phyloP scores from a whole-genome alignment of 306 rosid genomes.

The Begonia loranthoides region DNA sequence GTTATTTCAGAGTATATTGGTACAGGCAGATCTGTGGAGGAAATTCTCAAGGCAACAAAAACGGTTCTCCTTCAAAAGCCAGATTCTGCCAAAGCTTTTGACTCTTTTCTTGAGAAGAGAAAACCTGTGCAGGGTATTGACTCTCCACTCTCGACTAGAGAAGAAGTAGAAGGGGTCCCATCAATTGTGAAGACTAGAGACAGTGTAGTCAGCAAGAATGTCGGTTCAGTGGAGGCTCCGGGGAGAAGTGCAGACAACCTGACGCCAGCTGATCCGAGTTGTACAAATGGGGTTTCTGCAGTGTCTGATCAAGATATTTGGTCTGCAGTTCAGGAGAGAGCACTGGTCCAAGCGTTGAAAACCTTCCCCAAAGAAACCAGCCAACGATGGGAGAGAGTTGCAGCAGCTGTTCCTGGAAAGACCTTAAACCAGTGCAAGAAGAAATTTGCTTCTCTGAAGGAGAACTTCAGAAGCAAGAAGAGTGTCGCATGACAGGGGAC shows the following conservation, averaged over 20 bases:
- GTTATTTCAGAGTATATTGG: constrained; percentile 94
- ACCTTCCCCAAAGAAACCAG: constrained; percentile 80
- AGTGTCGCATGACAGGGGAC: constrained; percentile 2
- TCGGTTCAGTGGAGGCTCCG: constrained; percentile 15
- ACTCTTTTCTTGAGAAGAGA: constrained; percentile 89
- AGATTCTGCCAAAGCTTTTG: constrained; percentile 81
- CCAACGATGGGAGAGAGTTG: constrained; percentile 93
- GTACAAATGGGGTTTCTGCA: constrained; percentile 39
- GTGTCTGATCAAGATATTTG: constrained; percentile 64
- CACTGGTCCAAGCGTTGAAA: constrained; percentile 89
- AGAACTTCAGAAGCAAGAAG: constrained; percentile 83
- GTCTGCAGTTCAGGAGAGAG: constrained; percentile 87
- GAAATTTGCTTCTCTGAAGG: constrained; percentile 67
- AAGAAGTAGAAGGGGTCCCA: constrained; percentile 45
- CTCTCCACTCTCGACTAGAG: constrained; percentile 87
- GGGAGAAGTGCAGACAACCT: constrained; percentile 21
- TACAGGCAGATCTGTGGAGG: constrained; percentile 88
- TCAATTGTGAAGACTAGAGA: too few relatives aligned
- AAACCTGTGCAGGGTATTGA: constrained; percentile 73
- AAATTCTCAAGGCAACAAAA: constrained; percentile 90
- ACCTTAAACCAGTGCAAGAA: constrained; percentile 87
- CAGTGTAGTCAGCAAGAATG: too few relatives aligned
- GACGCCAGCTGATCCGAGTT: constrained; percentile 13
- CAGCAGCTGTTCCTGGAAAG: constrained; percentile 91
- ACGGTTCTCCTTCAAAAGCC: constrained; percentile 95